Evolutionary conservation across 106 monocot genomes (phyloP).

Genomic region (Dendrobium huoshanense): DNA sequence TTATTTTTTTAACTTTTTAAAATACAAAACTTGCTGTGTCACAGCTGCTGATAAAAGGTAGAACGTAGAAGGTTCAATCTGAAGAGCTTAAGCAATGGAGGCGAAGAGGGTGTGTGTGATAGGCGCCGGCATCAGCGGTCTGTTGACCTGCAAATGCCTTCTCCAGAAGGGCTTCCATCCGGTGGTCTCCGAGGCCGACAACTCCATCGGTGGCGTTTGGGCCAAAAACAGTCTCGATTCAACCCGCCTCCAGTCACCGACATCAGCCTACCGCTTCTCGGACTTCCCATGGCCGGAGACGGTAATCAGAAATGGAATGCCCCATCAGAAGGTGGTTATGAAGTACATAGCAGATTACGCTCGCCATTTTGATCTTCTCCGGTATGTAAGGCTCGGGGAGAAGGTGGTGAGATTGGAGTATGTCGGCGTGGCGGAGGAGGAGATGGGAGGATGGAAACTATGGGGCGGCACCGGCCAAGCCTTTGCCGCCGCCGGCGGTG

Average conservation of each 20-base stretch:
- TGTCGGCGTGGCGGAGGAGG: constrained; percentile 26
- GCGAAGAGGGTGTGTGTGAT: constrained; percentile 35
- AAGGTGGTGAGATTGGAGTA: constrained; percentile 31
- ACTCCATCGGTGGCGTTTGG: constrained; percentile 49
- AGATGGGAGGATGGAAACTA: constrained; percentile 28
- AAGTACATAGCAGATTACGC: constrained; percentile 34
- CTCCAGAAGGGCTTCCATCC: constrained; percentile 30
- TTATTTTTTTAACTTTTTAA: too few species aligned
- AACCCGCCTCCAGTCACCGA: constrained; percentile 48
- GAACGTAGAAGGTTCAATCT: too few species aligned
- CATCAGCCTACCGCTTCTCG: constrained; percentile 27
- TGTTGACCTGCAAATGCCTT: constrained; percentile 32
- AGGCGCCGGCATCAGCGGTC: constrained; percentile 55
- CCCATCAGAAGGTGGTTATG: constrained; percentile 29
- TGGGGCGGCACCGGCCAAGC: constrained; percentile 40
- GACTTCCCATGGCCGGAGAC: constrained; percentile 44
- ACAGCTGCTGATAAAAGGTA: too few species aligned
- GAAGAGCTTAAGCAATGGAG: constrained; percentile 8
- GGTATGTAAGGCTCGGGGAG: constrained; percentile 15
- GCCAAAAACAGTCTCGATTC: constrained; percentile 16
- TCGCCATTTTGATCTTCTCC: constrained; percentile 19
- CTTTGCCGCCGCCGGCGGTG: constrained; percentile 8
- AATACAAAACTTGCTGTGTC: too few species aligned
- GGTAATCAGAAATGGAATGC: constrained; percentile 10
- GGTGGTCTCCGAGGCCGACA: constrained; percentile 31